Percentiles rank a stretch among this genome's conserved stretches.
These are phyloP conservation scores for Aureobasidium sp. DNA, from an alignment of 2,329 filamentous ascomycete species.

Conservation along the genomic window DNA sequence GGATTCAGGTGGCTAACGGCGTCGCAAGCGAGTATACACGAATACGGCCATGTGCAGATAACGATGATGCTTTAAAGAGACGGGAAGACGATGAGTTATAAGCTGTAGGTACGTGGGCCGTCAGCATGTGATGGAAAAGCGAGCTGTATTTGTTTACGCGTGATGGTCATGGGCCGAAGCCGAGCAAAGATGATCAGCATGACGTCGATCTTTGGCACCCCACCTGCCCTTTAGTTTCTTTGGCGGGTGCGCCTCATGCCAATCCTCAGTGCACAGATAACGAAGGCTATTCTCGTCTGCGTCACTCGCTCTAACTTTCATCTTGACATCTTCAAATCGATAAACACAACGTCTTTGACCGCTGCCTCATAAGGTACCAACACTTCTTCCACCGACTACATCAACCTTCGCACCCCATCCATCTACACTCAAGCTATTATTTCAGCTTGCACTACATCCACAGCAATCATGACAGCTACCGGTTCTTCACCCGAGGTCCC, in stretches of 20 bases:
- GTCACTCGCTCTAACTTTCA: not conserved
- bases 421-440: not conserved
- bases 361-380: not conserved
- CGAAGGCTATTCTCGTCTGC: not conserved
- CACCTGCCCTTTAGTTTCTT: conserved; percentile 4
- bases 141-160: not conserved
- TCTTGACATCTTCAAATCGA: not conserved
- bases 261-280: conserved; percentile 1
- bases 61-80: conserved; percentile 4
- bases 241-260: conserved; percentile 3
- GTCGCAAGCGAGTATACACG: not conserved
- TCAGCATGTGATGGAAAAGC: conserved; percentile 4
- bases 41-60: conserved; percentile 7
- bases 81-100: not conserved
- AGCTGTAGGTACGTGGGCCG: not conserved
- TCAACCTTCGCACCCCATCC: not conserved
- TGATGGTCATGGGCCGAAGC: not conserved
- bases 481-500: conserved; percentile 22
- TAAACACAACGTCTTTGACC: conserved; percentile 1
- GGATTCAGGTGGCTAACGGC: conserved; percentile 1
- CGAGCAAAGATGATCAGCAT: not conserved
- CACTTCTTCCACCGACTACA: not conserved
- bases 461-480: conserved; percentile 5
- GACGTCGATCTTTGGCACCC: not conserved
- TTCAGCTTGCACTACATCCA: not conserved